Percentiles rank a stretch among this genome's conserved stretches.
These are phyloP conservation scores for Colletotrichum ledebouriae DNA, from an alignment of 2,329 filamentous ascomycete genomes.

Conservation along the genomic window DNA sequence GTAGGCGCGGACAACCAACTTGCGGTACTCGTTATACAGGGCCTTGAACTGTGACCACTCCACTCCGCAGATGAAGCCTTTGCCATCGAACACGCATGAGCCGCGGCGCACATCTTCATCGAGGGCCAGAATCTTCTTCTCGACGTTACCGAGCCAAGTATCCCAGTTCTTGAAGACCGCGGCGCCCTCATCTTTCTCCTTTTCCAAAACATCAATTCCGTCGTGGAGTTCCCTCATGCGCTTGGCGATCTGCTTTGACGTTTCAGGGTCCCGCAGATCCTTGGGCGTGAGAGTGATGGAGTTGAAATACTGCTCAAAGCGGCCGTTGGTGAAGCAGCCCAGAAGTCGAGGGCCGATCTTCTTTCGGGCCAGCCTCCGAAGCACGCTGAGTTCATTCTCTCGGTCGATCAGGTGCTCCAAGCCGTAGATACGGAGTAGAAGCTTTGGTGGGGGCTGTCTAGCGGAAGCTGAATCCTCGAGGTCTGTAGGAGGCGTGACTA, in stretches of 20 bases:
- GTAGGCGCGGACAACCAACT: conserved; percentile 79
- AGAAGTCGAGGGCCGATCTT: conserved; percentile 92
- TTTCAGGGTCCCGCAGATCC: conserved; percentile 84
- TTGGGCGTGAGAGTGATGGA: conserved; percentile 82
- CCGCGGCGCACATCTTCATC: conserved; percentile 69
- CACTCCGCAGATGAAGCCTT: conserved; percentile 83
- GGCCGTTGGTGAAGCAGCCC: conserved; percentile 93
- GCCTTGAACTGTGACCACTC: conserved; percentile 84
- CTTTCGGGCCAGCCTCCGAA: conserved; percentile 88
- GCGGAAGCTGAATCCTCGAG: conserved; percentile 57
- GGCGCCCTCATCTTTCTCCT: conserved; percentile 83
- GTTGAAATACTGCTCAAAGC: conserved; percentile 95
- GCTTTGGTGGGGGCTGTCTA: conserved; percentile 70
- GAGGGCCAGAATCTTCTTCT: conserved; percentile 68
- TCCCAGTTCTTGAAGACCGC: conserved; percentile 96
- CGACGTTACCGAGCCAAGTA: conserved; percentile 81
- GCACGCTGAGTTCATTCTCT: conserved; percentile 87
- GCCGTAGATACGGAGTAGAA: conserved; percentile 92
- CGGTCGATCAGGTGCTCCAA: conserved; percentile 96
- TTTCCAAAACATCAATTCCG: conserved; percentile 85
- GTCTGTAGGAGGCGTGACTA: conserved; percentile 84
- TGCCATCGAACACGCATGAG: conserved; percentile 32
- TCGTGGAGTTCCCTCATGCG: conserved; percentile 97
- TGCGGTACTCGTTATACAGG: conserved; percentile 82
- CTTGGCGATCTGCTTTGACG: conserved; percentile 93